Evolutionary conservation across 306 rosid genomes (phyloP), one percentile per base, ranked within the genome.

Genomic region (Medicago ruthenica): DNA sequence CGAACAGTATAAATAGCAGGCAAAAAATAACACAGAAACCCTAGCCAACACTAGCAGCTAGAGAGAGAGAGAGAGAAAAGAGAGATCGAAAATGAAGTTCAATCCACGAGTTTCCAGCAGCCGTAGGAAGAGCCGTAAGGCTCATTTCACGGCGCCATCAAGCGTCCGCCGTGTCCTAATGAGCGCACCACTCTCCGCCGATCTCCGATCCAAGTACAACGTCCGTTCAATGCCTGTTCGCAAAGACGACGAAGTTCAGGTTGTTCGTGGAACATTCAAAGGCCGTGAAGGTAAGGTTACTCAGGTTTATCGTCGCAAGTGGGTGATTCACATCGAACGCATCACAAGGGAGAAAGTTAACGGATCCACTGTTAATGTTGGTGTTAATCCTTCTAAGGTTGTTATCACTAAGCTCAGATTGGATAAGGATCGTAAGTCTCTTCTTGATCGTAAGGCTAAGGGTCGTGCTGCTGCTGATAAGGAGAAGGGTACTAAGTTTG

Each of bases 241-340:
- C 41, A 93, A 93, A 74, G 96, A 93, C 79, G 96, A 93, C 62
- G 96, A 93, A 75, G 93, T 93, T 9, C 96, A 93, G 74, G 89
- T 93, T 1, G 89, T 93, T 8, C 87, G 98, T 0, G 98, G 98
- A 0, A 90, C 94, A 17, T 89, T 42, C 91, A 93, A 93, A 78
- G 98, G 98, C 0, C 92, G 98, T 4, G 98, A 93, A 61, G 98
- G 98, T 0, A 93, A 93, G 85, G 91, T 93, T 0, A 91, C 87
- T 0, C 95, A 93, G 87, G 98, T 93, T 0, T 93, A 93, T 83
- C 85, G 98, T 6, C 91, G 91, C 14, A 93, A 93, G 62, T 93
- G 94, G 95, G 91, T 89, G 55, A 90, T 93, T 67, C 98, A 93
- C 87, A 86, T 93, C 44, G 98, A 93, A 70, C 88, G 98, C 15